phyloP scores from a whole-genome alignment of 495 filamentous ascomycete genomes.

The Xylaria grammica region DNA sequence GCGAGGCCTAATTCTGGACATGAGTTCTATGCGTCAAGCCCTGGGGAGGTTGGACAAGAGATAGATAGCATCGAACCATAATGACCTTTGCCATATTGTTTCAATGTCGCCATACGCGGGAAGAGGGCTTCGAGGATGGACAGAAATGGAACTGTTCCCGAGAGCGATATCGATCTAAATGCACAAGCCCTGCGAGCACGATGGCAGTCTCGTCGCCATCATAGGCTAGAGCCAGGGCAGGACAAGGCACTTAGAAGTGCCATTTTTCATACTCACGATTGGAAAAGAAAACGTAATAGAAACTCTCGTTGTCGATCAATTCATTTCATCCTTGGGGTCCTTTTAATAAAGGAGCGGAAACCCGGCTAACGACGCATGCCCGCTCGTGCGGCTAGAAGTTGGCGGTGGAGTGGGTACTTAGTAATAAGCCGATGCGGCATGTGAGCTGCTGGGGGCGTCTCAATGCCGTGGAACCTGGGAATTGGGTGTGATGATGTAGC shows the following conservation, averaged over 20 bases:
- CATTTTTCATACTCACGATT: background rate
- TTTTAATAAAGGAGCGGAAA: conserved; percentile 15
- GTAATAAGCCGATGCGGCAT: background rate
- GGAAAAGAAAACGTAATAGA: conserved; percentile 18
- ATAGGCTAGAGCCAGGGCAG: background rate
- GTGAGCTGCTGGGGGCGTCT: background rate
- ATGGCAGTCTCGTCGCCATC: conserved; percentile 3
- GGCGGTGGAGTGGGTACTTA: background rate
- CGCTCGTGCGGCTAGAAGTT: conserved; percentile 12
- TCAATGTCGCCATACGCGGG: conserved; percentile 10
- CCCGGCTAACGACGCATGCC: conserved; percentile 11
- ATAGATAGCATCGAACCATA: conserved; percentile 10
- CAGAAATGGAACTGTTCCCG: conserved; percentile 20
- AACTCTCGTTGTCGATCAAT: conserved; percentile 19
- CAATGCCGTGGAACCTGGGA: conserved; percentile 1
- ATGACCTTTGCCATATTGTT: conserved; percentile 5
- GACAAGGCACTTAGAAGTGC: background rate
- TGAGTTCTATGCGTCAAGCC: background rate
- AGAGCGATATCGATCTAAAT: background rate
- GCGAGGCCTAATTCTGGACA: background rate
- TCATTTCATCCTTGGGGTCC: conserved; percentile 17
- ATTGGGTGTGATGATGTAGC: background rate
- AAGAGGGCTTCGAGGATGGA: background rate
- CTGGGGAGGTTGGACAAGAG: background rate
- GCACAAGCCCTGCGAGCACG: conserved; percentile 8